These are phyloP conservation scores for Truncatella angustata DNA, from an alignment of 2,329 filamentous ascomycete species.

Conservation along the genomic window DNA sequence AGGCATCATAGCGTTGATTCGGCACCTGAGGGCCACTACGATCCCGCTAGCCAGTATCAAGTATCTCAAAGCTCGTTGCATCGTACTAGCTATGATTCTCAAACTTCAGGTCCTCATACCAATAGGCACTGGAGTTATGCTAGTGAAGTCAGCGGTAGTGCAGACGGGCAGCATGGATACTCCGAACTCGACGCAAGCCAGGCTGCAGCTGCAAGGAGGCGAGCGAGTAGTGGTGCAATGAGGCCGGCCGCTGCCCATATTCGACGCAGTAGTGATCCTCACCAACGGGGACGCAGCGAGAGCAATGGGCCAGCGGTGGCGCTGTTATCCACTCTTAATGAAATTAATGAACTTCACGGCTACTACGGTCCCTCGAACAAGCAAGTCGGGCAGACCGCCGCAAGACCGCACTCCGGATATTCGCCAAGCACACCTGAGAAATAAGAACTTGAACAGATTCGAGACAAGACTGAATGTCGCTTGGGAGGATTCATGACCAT, in stretches of 20 bases:
- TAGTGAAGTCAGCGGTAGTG: constrained; percentile 39
- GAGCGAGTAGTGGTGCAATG: constrained; percentile 22
- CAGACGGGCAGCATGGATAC: constrained; percentile 24
- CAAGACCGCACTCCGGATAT: constrained; percentile 14
- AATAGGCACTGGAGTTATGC: constrained; percentile 41
- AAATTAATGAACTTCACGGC: constrained; percentile 44
- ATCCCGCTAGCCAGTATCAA: constrained; percentile 17
- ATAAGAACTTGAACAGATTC: background rate
- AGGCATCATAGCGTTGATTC: constrained; percentile 29
- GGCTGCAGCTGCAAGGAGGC: constrained; percentile 35
- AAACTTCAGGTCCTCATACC: constrained; percentile 34
- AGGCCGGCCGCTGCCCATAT: constrained; percentile 14
- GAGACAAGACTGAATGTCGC: too few relatives aligned
- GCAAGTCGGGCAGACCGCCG: constrained; percentile 41
- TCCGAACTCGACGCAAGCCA: constrained; percentile 37
- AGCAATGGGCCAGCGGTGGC: constrained; percentile 17
- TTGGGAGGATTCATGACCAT: background rate
- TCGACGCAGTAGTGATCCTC: constrained; percentile 19
- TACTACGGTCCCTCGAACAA: constrained; percentile 42
- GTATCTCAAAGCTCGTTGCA: constrained; percentile 13
- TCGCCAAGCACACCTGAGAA: constrained; percentile 4
- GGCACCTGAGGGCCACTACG: constrained; percentile 21
- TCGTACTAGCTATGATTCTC: constrained; percentile 36
- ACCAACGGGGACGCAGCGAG: constrained; percentile 18
- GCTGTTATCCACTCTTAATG: constrained; percentile 36